Evolutionary conservation across 116 monocot genomes (phyloP).

Genomic region (Dioscorea cayenensis): DNA sequence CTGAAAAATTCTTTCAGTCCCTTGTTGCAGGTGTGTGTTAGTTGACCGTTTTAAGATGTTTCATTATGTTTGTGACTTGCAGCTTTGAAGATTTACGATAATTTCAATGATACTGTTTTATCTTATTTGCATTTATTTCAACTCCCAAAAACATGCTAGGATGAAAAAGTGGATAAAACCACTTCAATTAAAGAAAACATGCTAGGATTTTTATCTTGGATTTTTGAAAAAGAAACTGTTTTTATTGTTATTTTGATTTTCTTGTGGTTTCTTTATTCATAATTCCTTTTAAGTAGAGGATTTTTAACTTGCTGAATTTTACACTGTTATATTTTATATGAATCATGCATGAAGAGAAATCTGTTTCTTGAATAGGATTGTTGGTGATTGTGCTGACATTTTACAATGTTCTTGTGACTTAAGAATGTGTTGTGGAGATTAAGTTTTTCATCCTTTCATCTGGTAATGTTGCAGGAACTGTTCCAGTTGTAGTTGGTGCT

Average conservation of each 20-base stretch:
- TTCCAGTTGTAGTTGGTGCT: slow-evolving; percentile 96
- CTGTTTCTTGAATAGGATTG: background rate
- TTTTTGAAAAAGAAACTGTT: background rate
- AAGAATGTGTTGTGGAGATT: background rate
- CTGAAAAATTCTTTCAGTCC: slow-evolving; percentile 96
- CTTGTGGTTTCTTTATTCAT: background rate
- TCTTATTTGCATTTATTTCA: background rate
- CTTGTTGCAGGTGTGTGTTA: slow-evolving; percentile 73
- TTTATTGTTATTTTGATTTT: background rate
- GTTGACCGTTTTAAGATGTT: background rate
- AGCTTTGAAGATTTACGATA: background rate
- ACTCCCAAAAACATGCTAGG: background rate
- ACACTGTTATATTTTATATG: background rate
- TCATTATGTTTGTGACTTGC: background rate
- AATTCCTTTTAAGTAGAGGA: background rate
- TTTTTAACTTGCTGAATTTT: background rate
- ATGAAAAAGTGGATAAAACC: too few species aligned
- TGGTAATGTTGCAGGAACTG: slow-evolving; percentile 38
- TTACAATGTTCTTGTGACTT: background rate
- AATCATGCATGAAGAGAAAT: background rate
- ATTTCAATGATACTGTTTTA: background rate
- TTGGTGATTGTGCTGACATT: background rate
- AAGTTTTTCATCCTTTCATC: background rate
- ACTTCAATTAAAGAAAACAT: too few species aligned
- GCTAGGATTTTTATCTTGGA: background rate